Base-by-base conservation (phyloP, 164 flowering plant genomes). In the Aristolochia californica region DNA sequence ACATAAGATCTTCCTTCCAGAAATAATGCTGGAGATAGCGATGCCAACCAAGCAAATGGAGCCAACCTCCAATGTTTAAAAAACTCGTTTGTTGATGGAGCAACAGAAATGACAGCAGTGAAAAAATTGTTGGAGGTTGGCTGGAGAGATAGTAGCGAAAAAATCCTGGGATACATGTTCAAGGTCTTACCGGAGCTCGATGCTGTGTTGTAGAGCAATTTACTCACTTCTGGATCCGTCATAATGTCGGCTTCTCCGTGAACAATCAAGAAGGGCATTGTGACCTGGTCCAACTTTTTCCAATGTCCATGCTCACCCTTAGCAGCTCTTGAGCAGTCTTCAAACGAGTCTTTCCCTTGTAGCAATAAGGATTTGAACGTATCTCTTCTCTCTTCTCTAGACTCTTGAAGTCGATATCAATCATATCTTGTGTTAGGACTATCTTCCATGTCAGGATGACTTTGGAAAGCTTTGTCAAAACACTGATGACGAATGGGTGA, bases 231-330 rank as follows among this genome's bases (percentile, higher is more conserved):
- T 23, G 80, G 79, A 43, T 83, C 89, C 0, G 87, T 87, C 51
- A 93, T 97, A 44, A 55, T 75, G 62, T 93, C 98, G 0, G 70
- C 89, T 62, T 71, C 88, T 0, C 98, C 98, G 23, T 93, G 98
- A 5, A 93, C 66, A 0, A 87, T 69, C 11, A 93, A 27, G 48
- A 93, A 89, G 0, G 98, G 94, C 57, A 87, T n/a, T 0, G 78
- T 50, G 12, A 91, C 96, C 86, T 87, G 76, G 20, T 72, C 25
- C 52, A 91, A 86, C 27, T 77, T 26, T 80, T 27, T 68, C 88
- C 96, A 2, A 91, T 59, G 14, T 81, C 82, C 57, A 73, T 10
- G 64, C 89, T 81, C 60, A 69, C 75, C 20, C 47, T 73, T 13
- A 83, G 56, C 45, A 87, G 84, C 53, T 87, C 80, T 16, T 70